Base-by-base conservation (phyloP, 129 eudicot species). In the Helichrysum umbraculigerum region DNA sequence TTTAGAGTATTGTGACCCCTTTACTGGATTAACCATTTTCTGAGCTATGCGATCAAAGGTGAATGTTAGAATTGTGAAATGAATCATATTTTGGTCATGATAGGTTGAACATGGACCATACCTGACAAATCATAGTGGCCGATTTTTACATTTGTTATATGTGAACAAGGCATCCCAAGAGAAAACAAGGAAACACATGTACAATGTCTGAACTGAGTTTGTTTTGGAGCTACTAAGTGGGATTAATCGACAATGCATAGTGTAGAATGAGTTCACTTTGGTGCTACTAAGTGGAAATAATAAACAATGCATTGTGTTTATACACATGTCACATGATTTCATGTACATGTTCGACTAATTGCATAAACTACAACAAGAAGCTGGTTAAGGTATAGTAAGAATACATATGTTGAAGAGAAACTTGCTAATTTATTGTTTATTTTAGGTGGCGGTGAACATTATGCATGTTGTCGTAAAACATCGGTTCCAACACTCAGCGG, bases 351-450 rank as follows among this genome's bases (percentile, higher is more conserved):
- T 39, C 29, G 8, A 59, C 47, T 74, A 74, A 60, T 20, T 61
- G 70, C 33, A 15, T 62, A 64, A 12, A 64, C 47, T 64, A 75
- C 44, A 75, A 52, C 21, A 44, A 39, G 19, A 75, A 21, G 63
- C 16, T 42, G 50, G 79, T 75, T 75, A 50, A 64, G 19, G 34
- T 63, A 75, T 32, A 65, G 65, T 33, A 50, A 50, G 30, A 15
- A 75, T 66, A 33, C 42, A 50, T 39, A 20, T 3, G 51, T 64
- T 12, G 79, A 75, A 47, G 64, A 64, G 32, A 75, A 75, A 21
- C 20, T 75, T 37, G 59, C 16, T 25, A 62, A 47, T 14, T 65
- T 64, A 15, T 65, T 64, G 65, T 33, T 62, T 25, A 60, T 74
- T 42, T 42, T 62, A 7, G 61, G 70, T 5, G 60, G 14, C 10